Evolutionary conservation across 192 early-diverging fungal species (phyloP).

Genomic region (Backusella sp.): DNA sequence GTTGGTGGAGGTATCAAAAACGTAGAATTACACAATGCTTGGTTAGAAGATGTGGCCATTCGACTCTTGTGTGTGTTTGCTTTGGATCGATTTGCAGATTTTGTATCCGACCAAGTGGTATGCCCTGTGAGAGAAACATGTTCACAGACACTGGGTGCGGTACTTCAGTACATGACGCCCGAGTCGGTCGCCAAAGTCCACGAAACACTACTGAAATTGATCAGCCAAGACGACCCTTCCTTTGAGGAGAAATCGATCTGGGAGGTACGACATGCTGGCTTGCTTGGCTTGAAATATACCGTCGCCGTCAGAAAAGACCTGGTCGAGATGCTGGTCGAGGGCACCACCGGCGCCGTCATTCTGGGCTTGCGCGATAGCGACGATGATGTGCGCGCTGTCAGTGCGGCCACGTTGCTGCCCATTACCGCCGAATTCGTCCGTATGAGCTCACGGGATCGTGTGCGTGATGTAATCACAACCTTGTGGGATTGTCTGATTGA

Average conservation of each 20-base stretch:
- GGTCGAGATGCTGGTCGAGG: constrained; percentile 69
- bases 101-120: constrained; percentile 92
- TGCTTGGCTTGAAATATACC: constrained; percentile 92
- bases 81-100: constrained; percentile 96
- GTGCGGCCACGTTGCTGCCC: constrained; percentile 87
- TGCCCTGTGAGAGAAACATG: constrained; percentile 96
- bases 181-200: constrained; percentile 61
- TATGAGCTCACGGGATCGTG: constrained; percentile 56
- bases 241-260: constrained; percentile 60
- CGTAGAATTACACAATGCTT: constrained; percentile 63
- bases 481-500: constrained; percentile 91
- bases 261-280: constrained; percentile 91
- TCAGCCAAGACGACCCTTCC: constrained; percentile 52
- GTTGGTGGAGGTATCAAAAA: constrained; percentile 44
- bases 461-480: constrained; percentile 72
- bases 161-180: constrained; percentile 60
- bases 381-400: constrained; percentile 94
- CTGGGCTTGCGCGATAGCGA: constrained; percentile 83
- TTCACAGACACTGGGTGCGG: constrained; percentile 76
- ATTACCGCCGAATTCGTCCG: constrained; percentile 77
- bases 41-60: constrained; percentile 86
- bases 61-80: constrained; percentile 93
- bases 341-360: constrained; percentile 79
- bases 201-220: constrained; percentile 64
- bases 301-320: constrained; percentile 90